phyloP scores from a whole-genome alignment of 345 rosid genomes.

The Geranium rotundifolium region DNA sequence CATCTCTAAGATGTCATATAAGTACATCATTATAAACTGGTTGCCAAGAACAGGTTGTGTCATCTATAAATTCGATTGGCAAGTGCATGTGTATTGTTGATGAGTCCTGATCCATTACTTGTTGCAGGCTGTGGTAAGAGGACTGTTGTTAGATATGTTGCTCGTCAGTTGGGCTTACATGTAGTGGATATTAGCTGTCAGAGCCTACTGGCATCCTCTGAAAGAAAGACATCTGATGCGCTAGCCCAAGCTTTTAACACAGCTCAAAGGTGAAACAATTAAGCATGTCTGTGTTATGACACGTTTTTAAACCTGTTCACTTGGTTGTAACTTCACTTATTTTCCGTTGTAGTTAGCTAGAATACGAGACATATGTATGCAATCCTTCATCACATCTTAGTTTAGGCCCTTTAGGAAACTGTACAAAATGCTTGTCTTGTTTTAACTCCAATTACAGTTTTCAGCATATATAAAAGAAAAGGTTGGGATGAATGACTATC shows the following conservation, averaged over 20 bases:
- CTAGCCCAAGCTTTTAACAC: slow-evolving; percentile 73
- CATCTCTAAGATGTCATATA: not conserved
- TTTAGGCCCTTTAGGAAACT: not conserved
- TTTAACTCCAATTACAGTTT: not conserved
- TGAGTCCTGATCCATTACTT: slow-evolving; percentile 9
- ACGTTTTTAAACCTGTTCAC: not conserved
- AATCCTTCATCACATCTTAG: not conserved
- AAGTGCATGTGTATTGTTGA: not conserved
- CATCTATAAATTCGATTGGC: not conserved
- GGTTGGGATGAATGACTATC: not conserved
- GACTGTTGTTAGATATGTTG: slow-evolving; percentile 71
- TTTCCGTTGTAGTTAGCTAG: not conserved
- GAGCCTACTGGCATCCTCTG: slow-evolving; percentile 60
- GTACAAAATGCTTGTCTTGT: not conserved
- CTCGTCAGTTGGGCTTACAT: slow-evolving; percentile 69
- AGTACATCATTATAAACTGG: not conserved
- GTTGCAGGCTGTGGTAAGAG: slow-evolving; percentile 83
- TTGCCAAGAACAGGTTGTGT: not conserved
- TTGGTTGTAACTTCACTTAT: not conserved
- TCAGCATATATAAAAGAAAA: not conserved
- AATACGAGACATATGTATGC: not conserved
- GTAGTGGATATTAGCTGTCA: slow-evolving; percentile 93
- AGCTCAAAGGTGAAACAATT: slow-evolving; percentile 64
- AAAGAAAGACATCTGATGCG: slow-evolving; percentile 57
- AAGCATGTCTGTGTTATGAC: slow-evolving; percentile 9